phyloP scores from a whole-genome alignment of 192 early-diverging fungal species.

The Thamnidium elegans region DNA sequence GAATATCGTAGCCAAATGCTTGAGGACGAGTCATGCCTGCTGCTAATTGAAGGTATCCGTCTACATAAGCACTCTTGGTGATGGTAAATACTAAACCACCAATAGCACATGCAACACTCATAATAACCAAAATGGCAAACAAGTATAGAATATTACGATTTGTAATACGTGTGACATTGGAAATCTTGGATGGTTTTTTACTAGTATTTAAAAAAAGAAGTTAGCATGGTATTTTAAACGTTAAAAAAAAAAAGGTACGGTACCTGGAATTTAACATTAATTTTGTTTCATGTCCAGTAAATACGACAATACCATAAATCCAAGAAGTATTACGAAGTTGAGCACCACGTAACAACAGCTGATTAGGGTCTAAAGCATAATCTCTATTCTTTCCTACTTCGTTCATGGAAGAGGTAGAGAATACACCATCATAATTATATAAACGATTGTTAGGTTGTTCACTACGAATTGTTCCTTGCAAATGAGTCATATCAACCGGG shows the following conservation, averaged over 20 bases:
- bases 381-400: slow-evolving; percentile 55
- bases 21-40: slow-evolving; percentile 16
- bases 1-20: slow-evolving; percentile 82
- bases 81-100: slow-evolving; percentile 67
- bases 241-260: not conserved
- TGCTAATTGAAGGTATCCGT: slow-evolving; percentile 5
- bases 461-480: slow-evolving; percentile 78
- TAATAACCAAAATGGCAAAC: slow-evolving; percentile 79
- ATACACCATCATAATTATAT: slow-evolving; percentile 91
- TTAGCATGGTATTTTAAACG: not conserved
- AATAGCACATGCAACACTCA: slow-evolving; percentile 85
- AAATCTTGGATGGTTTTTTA: slow-evolving; percentile 89
- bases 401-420: slow-evolving; percentile 47
- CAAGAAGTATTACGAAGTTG: slow-evolving; percentile 92
- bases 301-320: slow-evolving; percentile 91
- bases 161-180: slow-evolving; percentile 85
- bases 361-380: slow-evolving; percentile 83
- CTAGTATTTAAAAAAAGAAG: not conserved
- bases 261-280: slow-evolving; percentile 90
- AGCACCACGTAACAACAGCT: slow-evolving; percentile 92
- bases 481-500: slow-evolving; percentile 60
- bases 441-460: slow-evolving; percentile 94
- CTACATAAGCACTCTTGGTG: not conserved
- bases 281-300: slow-evolving; percentile 98
- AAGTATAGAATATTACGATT: slow-evolving; percentile 93